Conservation (phyloP, 495 filamentous ascomycete species). For the Aspergillus affinis region DNA sequence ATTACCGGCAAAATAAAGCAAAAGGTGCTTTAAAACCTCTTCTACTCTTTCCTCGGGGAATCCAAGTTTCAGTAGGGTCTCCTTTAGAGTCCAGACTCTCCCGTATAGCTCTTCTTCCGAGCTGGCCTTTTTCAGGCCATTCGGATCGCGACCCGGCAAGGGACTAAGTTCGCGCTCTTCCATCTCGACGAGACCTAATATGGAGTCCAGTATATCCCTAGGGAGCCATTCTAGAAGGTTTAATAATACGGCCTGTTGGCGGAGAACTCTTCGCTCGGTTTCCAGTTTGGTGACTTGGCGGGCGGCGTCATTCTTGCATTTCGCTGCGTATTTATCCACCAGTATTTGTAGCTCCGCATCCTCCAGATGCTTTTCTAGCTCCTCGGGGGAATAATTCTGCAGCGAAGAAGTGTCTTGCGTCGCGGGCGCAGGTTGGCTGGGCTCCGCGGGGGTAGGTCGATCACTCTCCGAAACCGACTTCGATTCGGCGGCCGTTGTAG, state of each 20-base stretch:
- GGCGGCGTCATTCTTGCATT: constrained; percentile 62
- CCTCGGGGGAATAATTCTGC: constrained; percentile 69
- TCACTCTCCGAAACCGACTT: constrained; percentile 45
- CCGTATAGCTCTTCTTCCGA: constrained; percentile 71
- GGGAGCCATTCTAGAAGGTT: constrained; percentile 77
- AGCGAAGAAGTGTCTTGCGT: constrained; percentile 30
- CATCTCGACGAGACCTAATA: constrained; percentile 57
- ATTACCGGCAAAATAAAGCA: constrained; percentile 55
- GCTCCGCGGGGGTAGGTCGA: constrained; percentile 29
- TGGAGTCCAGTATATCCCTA: constrained; percentile 70
- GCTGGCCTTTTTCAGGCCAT: constrained; percentile 30
- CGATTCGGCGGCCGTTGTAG: constrained; percentile 34
- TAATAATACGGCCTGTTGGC: constrained; percentile 68
- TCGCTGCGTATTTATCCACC: constrained; percentile 75
- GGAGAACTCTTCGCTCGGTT: constrained; percentile 75
- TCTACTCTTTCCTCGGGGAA: constrained; percentile 65
- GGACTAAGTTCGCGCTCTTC: constrained; percentile 40
- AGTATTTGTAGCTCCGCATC: constrained; percentile 77
- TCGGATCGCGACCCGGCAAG: constrained; percentile 26
- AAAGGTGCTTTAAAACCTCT: constrained; percentile 62
- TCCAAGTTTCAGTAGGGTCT: constrained; percentile 62
- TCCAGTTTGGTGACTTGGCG: constrained; percentile 71
- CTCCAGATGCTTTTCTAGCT: constrained; percentile 80
- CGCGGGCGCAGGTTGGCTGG: constrained; percentile 18
- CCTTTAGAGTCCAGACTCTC: constrained; percentile 78